Percentiles rank a stretch among this genome's conserved stretches.
These are phyloP conservation scores for Hymenochaete sp. DNA, from an alignment of 1,284 basidiomycete species.

Conservation along the genomic window DNA sequence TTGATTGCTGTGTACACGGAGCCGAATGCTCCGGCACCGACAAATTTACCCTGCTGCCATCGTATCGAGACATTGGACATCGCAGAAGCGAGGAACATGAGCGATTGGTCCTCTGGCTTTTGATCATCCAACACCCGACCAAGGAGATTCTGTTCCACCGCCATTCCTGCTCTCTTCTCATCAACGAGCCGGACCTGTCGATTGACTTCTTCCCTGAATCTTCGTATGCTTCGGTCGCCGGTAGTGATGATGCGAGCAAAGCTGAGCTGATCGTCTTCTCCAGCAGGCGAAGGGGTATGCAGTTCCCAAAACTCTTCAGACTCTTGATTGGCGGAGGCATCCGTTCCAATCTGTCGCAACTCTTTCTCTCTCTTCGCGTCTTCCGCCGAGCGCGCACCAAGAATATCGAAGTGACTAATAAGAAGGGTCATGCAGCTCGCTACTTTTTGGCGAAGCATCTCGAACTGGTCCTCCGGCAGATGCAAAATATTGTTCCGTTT, in stretches of 20 bases:
- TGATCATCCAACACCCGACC: conserved; percentile 90
- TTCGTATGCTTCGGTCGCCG: conserved; percentile 54
- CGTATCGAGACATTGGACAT: conserved; percentile 93
- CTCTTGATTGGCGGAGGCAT: conserved; percentile 44
- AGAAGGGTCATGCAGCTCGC: conserved; percentile 94
- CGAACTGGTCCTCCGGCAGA: conserved; percentile 82
- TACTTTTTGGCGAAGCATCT: conserved; percentile 84
- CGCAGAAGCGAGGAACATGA: conserved; percentile 87
- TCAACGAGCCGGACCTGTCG: conserved; percentile 59
- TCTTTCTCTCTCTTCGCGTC: conserved; percentile 90
- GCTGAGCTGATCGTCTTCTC: conserved; percentile 29
- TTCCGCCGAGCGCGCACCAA: conserved; percentile 62
- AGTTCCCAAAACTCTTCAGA: conserved; percentile 33
- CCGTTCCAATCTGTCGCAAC: conserved; percentile 51
- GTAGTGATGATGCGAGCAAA: conserved; percentile 30
- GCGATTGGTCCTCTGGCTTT: conserved; percentile 82
- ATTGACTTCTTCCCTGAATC: conserved; percentile 66
- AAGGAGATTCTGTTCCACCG: conserved; percentile 63
- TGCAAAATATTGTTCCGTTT: conserved; percentile 86
- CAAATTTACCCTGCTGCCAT: conserved; percentile 98
- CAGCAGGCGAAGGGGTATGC: conserved; percentile 29
- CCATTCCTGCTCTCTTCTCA: conserved; percentile 47
- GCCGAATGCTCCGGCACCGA: conserved; percentile 95
- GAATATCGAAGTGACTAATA: conserved; percentile 96
- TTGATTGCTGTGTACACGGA: conserved; percentile 98